A percentile compares a stretch with the other conserved stretches of the same genome.
phyloP scores from a whole-genome alignment of 1,139 yeast genomes.

The Geotrichum candidum region DNA sequence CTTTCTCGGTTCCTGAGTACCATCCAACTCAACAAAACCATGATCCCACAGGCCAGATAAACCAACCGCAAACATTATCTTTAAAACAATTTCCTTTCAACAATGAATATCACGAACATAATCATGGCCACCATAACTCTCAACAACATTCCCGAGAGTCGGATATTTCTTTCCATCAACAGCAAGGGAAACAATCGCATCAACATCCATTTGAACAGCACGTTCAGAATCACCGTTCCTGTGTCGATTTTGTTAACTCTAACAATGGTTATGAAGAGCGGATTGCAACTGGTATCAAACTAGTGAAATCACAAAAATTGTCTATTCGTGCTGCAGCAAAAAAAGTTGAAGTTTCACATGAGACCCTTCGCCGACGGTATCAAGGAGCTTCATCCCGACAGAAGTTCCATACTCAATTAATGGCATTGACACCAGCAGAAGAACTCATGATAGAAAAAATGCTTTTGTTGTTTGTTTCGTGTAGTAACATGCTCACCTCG shows the following conservation, averaged over 20 bases:
- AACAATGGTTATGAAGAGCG: slow-evolving; percentile 4
- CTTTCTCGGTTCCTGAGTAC: no score
- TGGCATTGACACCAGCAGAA: slow-evolving; percentile 14
- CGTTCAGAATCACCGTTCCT: not conserved
- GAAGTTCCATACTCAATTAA: slow-evolving; percentile 14
- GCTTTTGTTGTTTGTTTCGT: slow-evolving; percentile 4
- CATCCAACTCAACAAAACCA: no score
- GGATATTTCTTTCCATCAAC: no score
- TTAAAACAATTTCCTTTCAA: no score
- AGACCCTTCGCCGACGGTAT: slow-evolving; percentile 13
- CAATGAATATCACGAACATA: no score
- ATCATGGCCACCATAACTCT: no score
- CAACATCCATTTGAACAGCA: no score
- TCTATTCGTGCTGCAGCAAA: slow-evolving; percentile 17
- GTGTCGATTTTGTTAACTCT: not conserved
- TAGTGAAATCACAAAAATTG: slow-evolving; percentile 1
- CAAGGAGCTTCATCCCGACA: slow-evolving; percentile 14
- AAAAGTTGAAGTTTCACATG: slow-evolving; percentile 12
- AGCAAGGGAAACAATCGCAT: no score
- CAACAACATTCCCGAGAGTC: no score
- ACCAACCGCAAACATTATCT: no score
- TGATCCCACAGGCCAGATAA: no score
- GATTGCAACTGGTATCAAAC: slow-evolving; percentile 7
- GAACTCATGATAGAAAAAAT: slow-evolving; percentile 10
- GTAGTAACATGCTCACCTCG: slow-evolving; percentile 12